phyloP scores from a whole-genome alignment of 2,329 filamentous ascomycete genomes.

The Fusarium metavorans region DNA sequence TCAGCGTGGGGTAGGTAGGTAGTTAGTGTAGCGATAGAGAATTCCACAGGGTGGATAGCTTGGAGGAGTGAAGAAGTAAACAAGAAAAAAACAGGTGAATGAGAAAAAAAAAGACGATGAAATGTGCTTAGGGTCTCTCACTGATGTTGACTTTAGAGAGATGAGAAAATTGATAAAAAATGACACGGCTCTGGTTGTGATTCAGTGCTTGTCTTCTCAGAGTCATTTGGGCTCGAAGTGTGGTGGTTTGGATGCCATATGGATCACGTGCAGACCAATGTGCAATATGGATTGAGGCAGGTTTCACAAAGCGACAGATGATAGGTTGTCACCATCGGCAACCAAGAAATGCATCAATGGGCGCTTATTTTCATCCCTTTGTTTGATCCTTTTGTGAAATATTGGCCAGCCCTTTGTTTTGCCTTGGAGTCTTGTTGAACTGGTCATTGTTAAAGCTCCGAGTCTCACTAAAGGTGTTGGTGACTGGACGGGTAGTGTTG shows the following conservation, averaged over 20 bases:
- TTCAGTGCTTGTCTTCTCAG: constrained; percentile 21
- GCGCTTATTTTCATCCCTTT: neutral
- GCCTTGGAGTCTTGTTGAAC: neutral
- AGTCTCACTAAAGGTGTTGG: neutral
- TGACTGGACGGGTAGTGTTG: neutral
- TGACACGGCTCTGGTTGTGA: neutral
- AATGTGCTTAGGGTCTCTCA: neutral
- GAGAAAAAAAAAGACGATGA: neutral
- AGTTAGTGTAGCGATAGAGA: constrained; percentile 26
- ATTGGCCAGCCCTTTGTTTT: neutral
- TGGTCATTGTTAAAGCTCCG: neutral
- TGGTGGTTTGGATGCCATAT: constrained; percentile 15
- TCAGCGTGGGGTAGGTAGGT: constrained; percentile 34
- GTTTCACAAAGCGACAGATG: neutral
- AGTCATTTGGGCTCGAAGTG: constrained; percentile 6
- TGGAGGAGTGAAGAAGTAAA: constrained; percentile 6
- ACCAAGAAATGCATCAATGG: neutral
- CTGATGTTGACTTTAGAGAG: neutral
- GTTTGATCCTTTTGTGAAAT: neutral
- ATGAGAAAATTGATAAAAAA: neutral
- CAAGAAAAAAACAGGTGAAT: neutral
- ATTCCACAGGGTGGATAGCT: constrained; percentile 21
- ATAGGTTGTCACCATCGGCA: constrained; percentile 9
- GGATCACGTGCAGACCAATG: constrained; percentile 31
- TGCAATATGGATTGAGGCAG: neutral